A percentile compares a stretch with the other conserved stretches of the same genome.
Evolutionary conservation across 768 basidiomycete genomes (phyloP).

Genomic region (Peribolospora kevripleyi): DNA sequence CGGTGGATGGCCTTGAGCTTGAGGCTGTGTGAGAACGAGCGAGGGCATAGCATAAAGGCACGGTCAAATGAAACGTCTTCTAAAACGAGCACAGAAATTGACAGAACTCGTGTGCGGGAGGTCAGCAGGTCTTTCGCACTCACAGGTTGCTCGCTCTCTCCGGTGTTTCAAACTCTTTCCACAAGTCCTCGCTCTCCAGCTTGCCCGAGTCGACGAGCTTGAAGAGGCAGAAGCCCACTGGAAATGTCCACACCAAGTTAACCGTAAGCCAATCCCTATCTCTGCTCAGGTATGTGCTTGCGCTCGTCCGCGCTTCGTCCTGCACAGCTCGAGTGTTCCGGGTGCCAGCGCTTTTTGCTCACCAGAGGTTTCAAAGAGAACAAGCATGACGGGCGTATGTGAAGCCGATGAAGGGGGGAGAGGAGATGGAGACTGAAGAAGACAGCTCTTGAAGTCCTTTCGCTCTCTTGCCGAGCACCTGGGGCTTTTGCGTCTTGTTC

Average conservation of each 20-base stretch:
- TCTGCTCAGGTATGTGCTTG: not conserved
- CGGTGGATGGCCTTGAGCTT: constrained; percentile 88
- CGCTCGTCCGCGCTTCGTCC: not conserved
- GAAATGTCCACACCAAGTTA: constrained; percentile 23
- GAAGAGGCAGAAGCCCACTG: constrained; percentile 93
- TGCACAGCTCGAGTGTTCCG: constrained; percentile 5
- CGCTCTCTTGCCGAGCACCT: no score
- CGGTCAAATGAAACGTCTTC: not conserved
- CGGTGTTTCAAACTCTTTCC: constrained; percentile 79
- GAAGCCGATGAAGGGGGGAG: not conserved
- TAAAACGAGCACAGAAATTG: not conserved
- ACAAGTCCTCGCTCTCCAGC: constrained; percentile 58
- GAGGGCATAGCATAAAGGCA: not conserved
- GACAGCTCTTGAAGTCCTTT: no score
- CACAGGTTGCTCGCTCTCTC: constrained; percentile 80
- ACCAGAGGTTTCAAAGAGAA: constrained; percentile 50
- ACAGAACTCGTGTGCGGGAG: not conserved
- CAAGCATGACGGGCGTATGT: constrained; percentile 39
- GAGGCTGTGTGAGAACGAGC: constrained; percentile 29
- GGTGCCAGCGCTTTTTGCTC: no score
- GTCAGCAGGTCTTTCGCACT: constrained; percentile 16
- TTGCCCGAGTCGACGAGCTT: constrained; percentile 47
- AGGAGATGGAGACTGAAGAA: not conserved
- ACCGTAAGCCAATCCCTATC: not conserved
- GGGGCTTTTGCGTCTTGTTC: no score